phyloP scores from a whole-genome alignment of 495 filamentous ascomycete species.

The Talaromyces trachyspermus region DNA sequence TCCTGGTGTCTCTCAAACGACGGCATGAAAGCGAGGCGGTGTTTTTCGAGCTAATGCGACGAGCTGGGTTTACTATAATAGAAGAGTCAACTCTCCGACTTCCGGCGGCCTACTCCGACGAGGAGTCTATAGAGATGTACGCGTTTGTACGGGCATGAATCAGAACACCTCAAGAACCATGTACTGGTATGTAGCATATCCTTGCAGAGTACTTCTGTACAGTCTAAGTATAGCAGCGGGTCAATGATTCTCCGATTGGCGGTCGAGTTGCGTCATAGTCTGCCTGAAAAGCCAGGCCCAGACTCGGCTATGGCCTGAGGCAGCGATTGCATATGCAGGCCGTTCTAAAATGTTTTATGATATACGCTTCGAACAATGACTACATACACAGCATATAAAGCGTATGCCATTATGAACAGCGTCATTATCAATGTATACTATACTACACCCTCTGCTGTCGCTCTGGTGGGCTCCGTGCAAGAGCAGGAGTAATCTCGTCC shows the following conservation, averaged over 20 bases:
- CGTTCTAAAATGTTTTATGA: too few relatives aligned
- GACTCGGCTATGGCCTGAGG: too few relatives aligned
- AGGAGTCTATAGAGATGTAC: constrained; percentile 56
- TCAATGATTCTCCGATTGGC: not conserved
- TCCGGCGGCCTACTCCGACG: constrained; percentile 49
- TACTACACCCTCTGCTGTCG: too few relatives aligned
- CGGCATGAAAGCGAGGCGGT: constrained; percentile 74
- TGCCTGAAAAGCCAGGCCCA: too few relatives aligned
- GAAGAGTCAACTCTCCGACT: constrained; percentile 45
- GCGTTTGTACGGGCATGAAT: constrained; percentile 24
- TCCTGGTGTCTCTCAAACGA: constrained; percentile 75
- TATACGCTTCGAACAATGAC: too few relatives aligned
- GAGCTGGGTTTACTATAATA: constrained; percentile 43
- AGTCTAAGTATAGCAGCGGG: not conserved
- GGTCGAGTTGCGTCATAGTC: not conserved
- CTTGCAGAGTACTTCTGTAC: not conserved
- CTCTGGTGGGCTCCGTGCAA: too few relatives aligned
- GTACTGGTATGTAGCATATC: not conserved
- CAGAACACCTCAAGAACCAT: not conserved
- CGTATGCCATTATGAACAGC: too few relatives aligned
- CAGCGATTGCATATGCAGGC: too few relatives aligned
- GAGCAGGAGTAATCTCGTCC: too few relatives aligned
- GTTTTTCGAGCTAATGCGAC: constrained; percentile 71
- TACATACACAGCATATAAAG: too few relatives aligned
- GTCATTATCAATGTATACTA: too few relatives aligned